These are phyloP conservation scores for Hondaea fermentalgiana DNA, from an alignment of 108 stramenopile species.

Conservation along the genomic window DNA sequence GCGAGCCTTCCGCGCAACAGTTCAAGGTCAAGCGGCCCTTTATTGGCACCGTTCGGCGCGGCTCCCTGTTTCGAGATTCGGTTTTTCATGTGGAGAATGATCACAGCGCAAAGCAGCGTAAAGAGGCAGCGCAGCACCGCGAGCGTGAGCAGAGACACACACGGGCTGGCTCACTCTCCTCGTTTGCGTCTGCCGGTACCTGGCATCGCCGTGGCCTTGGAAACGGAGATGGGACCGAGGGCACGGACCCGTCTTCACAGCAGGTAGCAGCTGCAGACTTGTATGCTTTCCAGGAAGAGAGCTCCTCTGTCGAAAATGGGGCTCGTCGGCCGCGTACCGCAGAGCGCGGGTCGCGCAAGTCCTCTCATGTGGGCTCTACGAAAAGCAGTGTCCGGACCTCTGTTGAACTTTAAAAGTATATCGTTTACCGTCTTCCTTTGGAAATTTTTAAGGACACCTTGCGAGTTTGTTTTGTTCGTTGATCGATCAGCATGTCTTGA, in stretches of 20 bases:
- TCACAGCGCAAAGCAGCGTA: background rate
- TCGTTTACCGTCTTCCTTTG: too few relatives aligned
- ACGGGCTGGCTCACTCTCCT: background rate
- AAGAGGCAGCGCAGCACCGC: background rate
- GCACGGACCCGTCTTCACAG: background rate
- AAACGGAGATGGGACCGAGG: background rate
- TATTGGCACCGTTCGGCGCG: background rate
- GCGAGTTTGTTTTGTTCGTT: too few relatives aligned
- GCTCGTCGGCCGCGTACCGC: background rate
- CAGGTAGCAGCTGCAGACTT: background rate
- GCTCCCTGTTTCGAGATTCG: background rate
- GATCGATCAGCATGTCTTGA: too few relatives aligned
- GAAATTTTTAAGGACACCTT: too few relatives aligned
- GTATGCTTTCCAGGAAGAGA: background rate
- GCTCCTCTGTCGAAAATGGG: background rate
- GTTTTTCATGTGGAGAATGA: constrained; percentile 4
- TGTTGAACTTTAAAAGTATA: too few relatives aligned
- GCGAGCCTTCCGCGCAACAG: background rate
- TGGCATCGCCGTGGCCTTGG: background rate
- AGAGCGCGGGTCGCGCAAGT: background rate
- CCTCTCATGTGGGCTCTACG: too few relatives aligned
- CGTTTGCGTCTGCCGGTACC: background rate
- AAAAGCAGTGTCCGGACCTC: too few relatives aligned
- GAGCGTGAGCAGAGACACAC: background rate
- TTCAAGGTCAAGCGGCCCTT: background rate